These are phyloP conservation scores for Cinchona pubescens DNA, from an alignment of 257 asterid species.

Conservation along the genomic window DNA sequence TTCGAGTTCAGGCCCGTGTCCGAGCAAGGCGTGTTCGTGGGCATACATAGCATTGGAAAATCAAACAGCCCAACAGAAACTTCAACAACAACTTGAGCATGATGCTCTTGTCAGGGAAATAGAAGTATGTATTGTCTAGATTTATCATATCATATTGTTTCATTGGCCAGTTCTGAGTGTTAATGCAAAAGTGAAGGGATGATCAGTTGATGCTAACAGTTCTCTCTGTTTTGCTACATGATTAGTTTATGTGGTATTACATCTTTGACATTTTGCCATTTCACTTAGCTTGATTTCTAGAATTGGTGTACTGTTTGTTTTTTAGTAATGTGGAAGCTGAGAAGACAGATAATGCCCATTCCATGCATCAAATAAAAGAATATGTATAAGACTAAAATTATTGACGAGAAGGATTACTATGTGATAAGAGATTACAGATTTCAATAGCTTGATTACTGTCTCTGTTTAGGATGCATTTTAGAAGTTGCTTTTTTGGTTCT, in stretches of 20 bases:
- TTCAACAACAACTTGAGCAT: constrained; percentile 68
- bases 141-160: background rate
- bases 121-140: constrained; percentile 55
- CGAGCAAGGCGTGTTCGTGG: constrained; percentile 96
- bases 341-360: background rate
- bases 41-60: constrained; percentile 83
- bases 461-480: background rate
- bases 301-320: background rate
- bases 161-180: background rate
- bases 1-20: constrained; percentile 97
- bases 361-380: background rate
- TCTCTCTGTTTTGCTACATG: background rate
- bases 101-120: constrained; percentile 83
- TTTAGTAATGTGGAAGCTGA: background rate
- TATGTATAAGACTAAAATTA: background rate
- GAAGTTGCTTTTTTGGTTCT: background rate
- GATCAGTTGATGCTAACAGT: background rate
- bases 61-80: constrained; percentile 68
- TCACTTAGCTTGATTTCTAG: background rate
- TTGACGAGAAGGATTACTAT: background rate
- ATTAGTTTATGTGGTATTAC: background rate
- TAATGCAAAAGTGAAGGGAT: background rate
- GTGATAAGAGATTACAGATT: background rate
- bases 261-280: background rate
- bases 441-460: background rate